Base-by-base conservation (phyloP, 73 alveolate genomes). In the Halteria grandinella region DNA sequence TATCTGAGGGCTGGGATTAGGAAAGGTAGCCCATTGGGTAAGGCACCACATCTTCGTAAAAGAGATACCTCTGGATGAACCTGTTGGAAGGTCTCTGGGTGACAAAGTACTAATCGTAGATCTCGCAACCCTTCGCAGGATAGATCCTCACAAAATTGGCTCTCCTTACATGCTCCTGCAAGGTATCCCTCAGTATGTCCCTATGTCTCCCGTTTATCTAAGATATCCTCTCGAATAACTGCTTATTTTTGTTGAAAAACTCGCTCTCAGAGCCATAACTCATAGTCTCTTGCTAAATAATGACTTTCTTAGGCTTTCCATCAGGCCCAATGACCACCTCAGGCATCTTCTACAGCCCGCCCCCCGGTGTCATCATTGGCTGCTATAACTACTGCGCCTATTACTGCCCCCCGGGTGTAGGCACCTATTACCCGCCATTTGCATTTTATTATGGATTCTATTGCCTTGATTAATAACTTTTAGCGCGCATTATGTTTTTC, bases 21-120 rank as follows among this genome's bases (percentile, higher is more conserved):
- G 50, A 14, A 11, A 66, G 80, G 47, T 66, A 66, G 1, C 80
- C 80, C 1, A 55, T 45, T 25, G 80, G 80, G 39, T 54, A 53
- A 20, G 70, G 74, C 7, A 73, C 64, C 5, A 73, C 29, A 14
- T 55, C 72, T 10, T 80, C 91, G n/a, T 52, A 40, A 58, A 48
- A 81, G 40, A 87, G 62, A 44, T 53, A 80, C 28, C 73, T 47
- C 45, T 80, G 60, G 37, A 87, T 24, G 20, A 75, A 45, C 63
- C 44, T 71, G 33, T 87, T 87, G 24, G 57, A 48, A 0, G 91
- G 81, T 59, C 89, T 81, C 18, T 62, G 81, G 36, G 79, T 80
- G 31, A 74, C 41, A 41, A 87, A 87, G 59, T 41, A 83, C 58
- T 73, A 21, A 12, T 83, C 92, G 40, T 74, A 83, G 25, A 74